Evolutionary conservation across 331 rosid species (phyloP), one percentile per base, ranked within the genome.

Genomic region (Acacia pycnantha): DNA sequence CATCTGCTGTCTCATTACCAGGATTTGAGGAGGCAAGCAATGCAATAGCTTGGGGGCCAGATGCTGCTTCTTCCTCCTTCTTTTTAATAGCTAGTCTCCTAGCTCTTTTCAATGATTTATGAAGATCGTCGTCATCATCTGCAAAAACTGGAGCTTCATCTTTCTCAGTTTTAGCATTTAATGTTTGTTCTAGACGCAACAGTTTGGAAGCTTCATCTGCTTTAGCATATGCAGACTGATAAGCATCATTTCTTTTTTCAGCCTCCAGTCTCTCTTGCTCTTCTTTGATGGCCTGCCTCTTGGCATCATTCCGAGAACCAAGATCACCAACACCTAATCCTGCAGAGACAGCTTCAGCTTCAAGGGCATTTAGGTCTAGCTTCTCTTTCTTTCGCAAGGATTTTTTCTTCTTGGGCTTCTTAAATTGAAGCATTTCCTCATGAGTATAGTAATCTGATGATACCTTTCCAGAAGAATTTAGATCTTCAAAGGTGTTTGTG

Each of bases 321-420:
- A 90, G 98, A 81, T 95, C 99, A 50, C 92, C 90, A 79, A 59
- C 91, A 85, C 99, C 99, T 86, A 95, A 85, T 81, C 99, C 99
- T 40, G 94, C 85, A 88, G 97, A 86, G 70, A 90, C 75, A 70
- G 99, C 99, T 86, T 95, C 99, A 44, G 94, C 95, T 90, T 93
- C 98, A 84, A 95, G 98, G 83, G 97, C 97, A 76, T 88, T 92
- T 66, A 93, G 59, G 84, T 95, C 99, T 54, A 95, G 91, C 90
- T 92, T 95, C 81, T 93, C 99, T 84, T 88, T 95, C 88, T 92
- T 95, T 69, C 97, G 91, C 80, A 95, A 85, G 83, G 98, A 83
- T 81, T 95, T 95, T 84, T 92, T 95, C 90, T 95, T 95, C 89
- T 91, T 93, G 76, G 61, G 26, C 61, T 53, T 53, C 61, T 91